Evolutionary conservation across 1,284 basidiomycete species (phyloP).

Genomic region (Schizopora paradoxa): DNA sequence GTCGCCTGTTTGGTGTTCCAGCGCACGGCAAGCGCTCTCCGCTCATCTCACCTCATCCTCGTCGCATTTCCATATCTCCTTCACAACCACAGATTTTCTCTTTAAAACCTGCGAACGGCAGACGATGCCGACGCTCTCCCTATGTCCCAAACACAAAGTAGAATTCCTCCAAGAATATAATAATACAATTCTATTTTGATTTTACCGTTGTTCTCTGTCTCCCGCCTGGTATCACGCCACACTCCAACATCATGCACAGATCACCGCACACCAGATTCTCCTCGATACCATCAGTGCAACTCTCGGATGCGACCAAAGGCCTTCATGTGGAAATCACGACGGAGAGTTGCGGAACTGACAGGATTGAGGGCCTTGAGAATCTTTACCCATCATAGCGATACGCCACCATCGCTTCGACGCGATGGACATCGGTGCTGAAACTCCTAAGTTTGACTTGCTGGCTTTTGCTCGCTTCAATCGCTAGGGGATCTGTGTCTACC

Average conservation of each 20-base stretch:
- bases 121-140: no score
- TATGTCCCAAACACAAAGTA: no score
- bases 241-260: no score
- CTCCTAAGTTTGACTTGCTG: constrained; percentile 91
- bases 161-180: no score
- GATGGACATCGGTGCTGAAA: constrained; percentile 88
- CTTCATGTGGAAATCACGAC: not conserved
- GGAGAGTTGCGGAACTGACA: not conserved
- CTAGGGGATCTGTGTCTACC: constrained; percentile 92
- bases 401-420: constrained; percentile 86
- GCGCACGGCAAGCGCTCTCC: no score
- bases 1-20: not conserved
- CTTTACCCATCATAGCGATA: constrained; percentile 65
- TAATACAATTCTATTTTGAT: no score
- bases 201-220: no score
- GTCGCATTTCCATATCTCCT: no score
- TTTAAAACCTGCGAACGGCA: no score
- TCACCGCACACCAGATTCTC: constrained; percentile 1
- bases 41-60: no score
- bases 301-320: not conserved
- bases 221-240: no score
- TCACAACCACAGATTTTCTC: no score
- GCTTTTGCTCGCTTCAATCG: constrained; percentile 93
- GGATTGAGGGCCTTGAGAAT: not conserved
- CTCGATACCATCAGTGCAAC: constrained; percentile 1